These are phyloP conservation scores for Wickerhamiella azymoides DNA, from an alignment of 805 yeast genomes.

Conservation along the genomic window DNA sequence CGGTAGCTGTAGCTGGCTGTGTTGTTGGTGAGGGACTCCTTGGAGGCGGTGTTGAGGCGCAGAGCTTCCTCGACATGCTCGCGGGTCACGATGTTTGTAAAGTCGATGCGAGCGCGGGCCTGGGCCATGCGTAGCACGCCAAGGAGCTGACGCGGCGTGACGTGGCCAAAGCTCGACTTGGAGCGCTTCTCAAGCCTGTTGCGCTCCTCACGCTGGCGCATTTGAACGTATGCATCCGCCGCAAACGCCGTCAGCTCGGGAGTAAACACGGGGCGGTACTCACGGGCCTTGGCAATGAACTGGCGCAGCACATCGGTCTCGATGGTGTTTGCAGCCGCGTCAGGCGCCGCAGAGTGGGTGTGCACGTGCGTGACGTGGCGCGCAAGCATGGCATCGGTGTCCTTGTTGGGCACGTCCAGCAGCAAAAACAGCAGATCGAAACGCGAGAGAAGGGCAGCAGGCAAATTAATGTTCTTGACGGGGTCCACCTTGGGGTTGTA, in stretches of 20 bases:
- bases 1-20: neutral
- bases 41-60: slow-evolving; percentile 74
- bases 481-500: slow-evolving; percentile 86
- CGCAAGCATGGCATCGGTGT: slow-evolving; percentile 74
- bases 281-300: slow-evolving; percentile 73
- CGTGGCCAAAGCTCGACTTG: slow-evolving; percentile 68
- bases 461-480: slow-evolving; percentile 86
- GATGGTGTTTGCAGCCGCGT: slow-evolving; percentile 44
- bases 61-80: slow-evolving; percentile 94
- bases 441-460: slow-evolving; percentile 91
- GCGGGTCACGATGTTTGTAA: slow-evolving; percentile 51
- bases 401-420: slow-evolving; percentile 70
- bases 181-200: slow-evolving; percentile 47
- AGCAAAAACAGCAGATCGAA: slow-evolving; percentile 81
- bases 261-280: slow-evolving; percentile 73
- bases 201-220: slow-evolving; percentile 81
- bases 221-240: slow-evolving; percentile 69
- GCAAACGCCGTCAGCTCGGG: slow-evolving; percentile 75
- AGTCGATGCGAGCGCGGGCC: slow-evolving; percentile 82
- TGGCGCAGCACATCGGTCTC: slow-evolving; percentile 73
- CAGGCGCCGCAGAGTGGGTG: slow-evolving; percentile 82
- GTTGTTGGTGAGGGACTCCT: slow-evolving; percentile 42
- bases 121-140: slow-evolving; percentile 88
- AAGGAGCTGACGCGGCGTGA: slow-evolving; percentile 87
- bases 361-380: slow-evolving; percentile 92